A percentile compares a stretch with the other conserved stretches of the same genome.
Evolutionary conservation across 805 yeast species (phyloP).

Genomic region (Ogataea neopini): DNA sequence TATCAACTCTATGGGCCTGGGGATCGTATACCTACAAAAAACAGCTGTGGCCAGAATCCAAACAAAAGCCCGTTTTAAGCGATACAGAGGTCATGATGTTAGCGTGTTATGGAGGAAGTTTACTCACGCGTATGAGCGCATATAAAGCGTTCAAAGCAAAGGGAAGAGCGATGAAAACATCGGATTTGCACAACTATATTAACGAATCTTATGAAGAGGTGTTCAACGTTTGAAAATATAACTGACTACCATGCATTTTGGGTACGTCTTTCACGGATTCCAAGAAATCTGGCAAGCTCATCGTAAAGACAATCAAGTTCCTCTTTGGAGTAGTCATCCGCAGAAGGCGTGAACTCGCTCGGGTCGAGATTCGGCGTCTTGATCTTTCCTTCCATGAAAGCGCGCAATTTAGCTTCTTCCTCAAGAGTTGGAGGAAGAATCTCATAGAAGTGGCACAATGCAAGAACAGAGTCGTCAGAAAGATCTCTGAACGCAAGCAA

Average conservation of each 20-base stretch:
- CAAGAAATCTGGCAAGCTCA: conserved; percentile 68
- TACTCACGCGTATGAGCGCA: conserved; percentile 66
- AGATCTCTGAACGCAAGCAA: conserved; percentile 52
- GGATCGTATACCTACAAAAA: conserved; percentile 60
- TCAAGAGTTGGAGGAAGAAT: conserved; percentile 63
- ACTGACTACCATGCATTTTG: conserved; percentile 47
- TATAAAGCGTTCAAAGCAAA: conserved; percentile 60
- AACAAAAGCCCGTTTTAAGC: conserved; percentile 33
- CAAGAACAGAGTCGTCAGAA: conserved; percentile 46
- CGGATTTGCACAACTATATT: conserved; percentile 71
- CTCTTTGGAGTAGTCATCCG: conserved; percentile 43
- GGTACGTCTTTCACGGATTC: conserved; percentile 54
- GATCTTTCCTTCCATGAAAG: conserved; percentile 52
- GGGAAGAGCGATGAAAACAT: conserved; percentile 83
- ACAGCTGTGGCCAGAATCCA: conserved; percentile 55
- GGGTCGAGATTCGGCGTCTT: conserved; percentile 39
- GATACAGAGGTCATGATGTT: conserved; percentile 40
- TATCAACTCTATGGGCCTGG: conserved; percentile 86
- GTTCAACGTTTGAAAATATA: conserved; percentile 16
- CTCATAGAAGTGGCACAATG: conserved; percentile 73
- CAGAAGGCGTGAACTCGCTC: conserved; percentile 28
- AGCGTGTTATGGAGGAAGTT: conserved; percentile 72
- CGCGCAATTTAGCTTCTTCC: conserved; percentile 52
- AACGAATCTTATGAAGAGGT: conserved; percentile 54
- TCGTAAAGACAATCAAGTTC: conserved; percentile 57